Evolutionary conservation across 208 protist genomes (phyloP), one percentile per base, ranked within the genome.

Genomic region (Leishmania mexicana): DNA sequence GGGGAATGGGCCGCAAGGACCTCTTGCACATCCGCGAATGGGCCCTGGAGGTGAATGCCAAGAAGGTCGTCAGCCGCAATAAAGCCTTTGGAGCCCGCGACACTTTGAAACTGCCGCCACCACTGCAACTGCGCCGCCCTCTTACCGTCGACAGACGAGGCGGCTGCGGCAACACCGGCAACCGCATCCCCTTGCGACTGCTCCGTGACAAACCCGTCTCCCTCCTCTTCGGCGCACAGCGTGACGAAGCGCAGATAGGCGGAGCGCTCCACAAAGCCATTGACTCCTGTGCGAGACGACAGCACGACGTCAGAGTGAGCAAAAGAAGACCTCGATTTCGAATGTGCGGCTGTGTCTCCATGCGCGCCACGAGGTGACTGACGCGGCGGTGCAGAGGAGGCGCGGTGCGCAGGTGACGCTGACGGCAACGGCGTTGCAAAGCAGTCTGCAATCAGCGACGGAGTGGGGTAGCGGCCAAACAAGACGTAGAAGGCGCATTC

Each of bases 71-170:
- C 79, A 17, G 84, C 31, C 13, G 89, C 90, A 11, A 93, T 83
- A 47, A 87, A 95, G 38, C 89, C 88, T 73, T 95, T 95, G 8
- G 64, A 3, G 0, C 92, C 92, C 0, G 92, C 89, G 24, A 95
- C 86, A 15, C 88, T 67, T 24, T 87, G 83, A 81, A 95, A 95
- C 35, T 87, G 79, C 15, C 76, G 78, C 85, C 86, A 86, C 51
- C 67, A 71, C 35, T 86, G 83, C 75, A 83, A n/a, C 65, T 60
- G 76, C 6, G 42, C 74, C 19, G 54, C 51, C 11, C 65, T 72
- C 24, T 19, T 42, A n/a, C 47, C 21, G 42, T 53, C 28, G 1
- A 49, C 17, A 45, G 31, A 72, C 2, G 28, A 72, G 51, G 54
- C 38, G 53, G 24, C 6, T 2, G 57, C 10, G 54, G 73, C n/a